Evolutionary conservation across 768 basidiomycete species (phyloP).

Genomic region (Cantharellus cinnabarinus): DNA sequence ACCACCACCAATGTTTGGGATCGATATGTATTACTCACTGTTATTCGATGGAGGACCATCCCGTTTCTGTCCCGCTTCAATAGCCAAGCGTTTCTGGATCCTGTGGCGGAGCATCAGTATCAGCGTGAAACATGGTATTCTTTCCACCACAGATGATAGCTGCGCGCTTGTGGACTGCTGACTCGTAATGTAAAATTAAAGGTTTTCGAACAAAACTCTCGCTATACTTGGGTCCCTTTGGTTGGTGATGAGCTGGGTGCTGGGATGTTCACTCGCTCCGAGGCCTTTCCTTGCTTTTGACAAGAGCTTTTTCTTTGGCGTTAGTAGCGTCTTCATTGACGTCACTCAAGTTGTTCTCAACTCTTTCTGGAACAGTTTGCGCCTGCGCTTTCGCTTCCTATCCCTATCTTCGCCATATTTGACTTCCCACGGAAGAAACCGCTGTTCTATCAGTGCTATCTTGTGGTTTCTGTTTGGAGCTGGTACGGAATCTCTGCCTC

Average conservation of each 20-base stretch:
- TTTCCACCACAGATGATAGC: not conserved
- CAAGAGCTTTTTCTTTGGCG: constrained; percentile 6
- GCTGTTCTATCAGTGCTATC: constrained; percentile 14
- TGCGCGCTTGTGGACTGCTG: too few relatives aligned
- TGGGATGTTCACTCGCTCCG: not conserved
- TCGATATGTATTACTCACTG: not conserved
- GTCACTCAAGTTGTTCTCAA: not conserved
- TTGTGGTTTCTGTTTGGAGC: constrained; percentile 13
- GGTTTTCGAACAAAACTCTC: not conserved
- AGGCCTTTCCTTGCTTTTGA: not conserved
- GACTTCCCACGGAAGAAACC: constrained; percentile 14
- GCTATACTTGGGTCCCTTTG: not conserved
- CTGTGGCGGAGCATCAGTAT: constrained; percentile 3
- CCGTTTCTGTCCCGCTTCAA: not conserved
- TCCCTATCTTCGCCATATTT: constrained; percentile 15
- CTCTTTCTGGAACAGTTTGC: constrained; percentile 1
- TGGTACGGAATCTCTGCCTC: constrained; percentile 4
- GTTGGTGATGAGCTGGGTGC: constrained; percentile 7
- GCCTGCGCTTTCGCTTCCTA: constrained; percentile 11
- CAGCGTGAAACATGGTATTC: constrained; percentile 1
- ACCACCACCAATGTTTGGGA: not conserved
- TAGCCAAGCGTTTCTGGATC: constrained; percentile 1
- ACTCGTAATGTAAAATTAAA: not conserved
- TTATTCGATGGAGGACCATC: not conserved
- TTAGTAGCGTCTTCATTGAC: not conserved